Evolutionary conservation across 2,329 filamentous ascomycete species (phyloP), one percentile per base, ranked within the genome.

Genomic region (Hymenoscyphus salicellus): DNA sequence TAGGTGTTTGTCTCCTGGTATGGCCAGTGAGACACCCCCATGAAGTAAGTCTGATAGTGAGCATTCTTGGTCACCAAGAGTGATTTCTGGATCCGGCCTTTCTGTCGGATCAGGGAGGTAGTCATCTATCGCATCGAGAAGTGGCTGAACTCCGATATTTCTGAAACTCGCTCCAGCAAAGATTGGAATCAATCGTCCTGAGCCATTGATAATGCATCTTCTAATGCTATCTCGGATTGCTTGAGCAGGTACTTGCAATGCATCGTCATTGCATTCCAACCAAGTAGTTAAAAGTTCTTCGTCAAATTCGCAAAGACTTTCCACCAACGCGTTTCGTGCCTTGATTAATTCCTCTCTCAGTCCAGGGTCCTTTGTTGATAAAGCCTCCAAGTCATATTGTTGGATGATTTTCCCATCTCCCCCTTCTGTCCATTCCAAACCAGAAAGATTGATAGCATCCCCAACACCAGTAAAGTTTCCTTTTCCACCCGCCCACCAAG

Each of bases 151-250:
- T 7, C 95, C 95, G 67, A 98, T 92, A 69, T 98, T 97, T 52
- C 90, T 87, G 77, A 98, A 93, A 76, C 93, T 97, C 5, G 94
- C 93, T 2, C 94, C 94, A 0, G 92, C 92, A 77, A 97, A 96
- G 0, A 97, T 84, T 0, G 94, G 94, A 55, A 95, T 90, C 20
- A 96, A 81, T n/a, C 79, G 81, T 60, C 91, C 92, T 10, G 89
- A 84, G 0, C 88, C 86, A 57, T 82, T 81, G 5, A 88, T 81
- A 5, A 96, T 86, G 46, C 88, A 88, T 56, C 88, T 84, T 38
- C 93, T 86, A 36, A 99, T 84, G 66, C 90, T 91, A 61, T 87
- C 82, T 66, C 89, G 87, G 66, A 98, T 87, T 52, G 89, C 81
- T 20, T 83, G 76, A 0, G 86, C 78, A 0, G 89, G 81, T 7